Evolutionary conservation across 176 grass and related monocot genomes (phyloP).

Genomic region (Lolium rigidum): DNA sequence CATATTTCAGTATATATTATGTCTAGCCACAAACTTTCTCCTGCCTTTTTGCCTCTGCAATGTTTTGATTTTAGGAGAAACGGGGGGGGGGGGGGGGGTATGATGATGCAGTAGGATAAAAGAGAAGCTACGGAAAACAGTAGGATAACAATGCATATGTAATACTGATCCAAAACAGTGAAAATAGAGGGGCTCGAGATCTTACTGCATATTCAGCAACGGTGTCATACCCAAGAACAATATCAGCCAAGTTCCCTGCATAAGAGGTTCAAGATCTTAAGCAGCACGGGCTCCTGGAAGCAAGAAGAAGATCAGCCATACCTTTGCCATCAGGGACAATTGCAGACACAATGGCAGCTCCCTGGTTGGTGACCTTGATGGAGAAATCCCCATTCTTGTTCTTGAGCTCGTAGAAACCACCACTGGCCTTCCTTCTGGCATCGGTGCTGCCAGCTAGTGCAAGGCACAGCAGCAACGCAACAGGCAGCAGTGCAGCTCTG

Average conservation of each 20-base stretch:
- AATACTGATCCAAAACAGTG: not conserved
- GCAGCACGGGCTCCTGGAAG: not conserved
- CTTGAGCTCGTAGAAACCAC: constrained; percentile 73
- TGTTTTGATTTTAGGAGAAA: not conserved
- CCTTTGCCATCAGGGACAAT: constrained; percentile 83
- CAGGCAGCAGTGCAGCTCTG: constrained; percentile 33
- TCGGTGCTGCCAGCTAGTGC: constrained; percentile 15
- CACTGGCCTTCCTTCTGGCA: constrained; percentile 43
- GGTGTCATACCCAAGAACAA: constrained; percentile 77
- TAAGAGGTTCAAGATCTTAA: no score
- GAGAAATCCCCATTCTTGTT: constrained; percentile 74
- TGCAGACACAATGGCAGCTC: constrained; percentile 64
- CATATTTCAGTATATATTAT: not conserved
- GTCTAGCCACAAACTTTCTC: not conserved
- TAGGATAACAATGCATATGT: not conserved
- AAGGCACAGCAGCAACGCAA: constrained; percentile 47
- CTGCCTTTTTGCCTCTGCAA: not conserved
- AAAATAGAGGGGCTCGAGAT: constrained; percentile 11
- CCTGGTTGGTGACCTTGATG: constrained; percentile 77
- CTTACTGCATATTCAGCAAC: constrained; percentile 81
- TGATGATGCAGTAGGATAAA: not conserved
- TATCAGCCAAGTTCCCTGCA: constrained; percentile 76
- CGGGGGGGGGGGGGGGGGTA: no score
- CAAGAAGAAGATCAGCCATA: not conserved
- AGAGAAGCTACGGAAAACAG: not conserved